phyloP scores from a whole-genome alignment of 306 rosid species.

The Abrus precatorius region DNA sequence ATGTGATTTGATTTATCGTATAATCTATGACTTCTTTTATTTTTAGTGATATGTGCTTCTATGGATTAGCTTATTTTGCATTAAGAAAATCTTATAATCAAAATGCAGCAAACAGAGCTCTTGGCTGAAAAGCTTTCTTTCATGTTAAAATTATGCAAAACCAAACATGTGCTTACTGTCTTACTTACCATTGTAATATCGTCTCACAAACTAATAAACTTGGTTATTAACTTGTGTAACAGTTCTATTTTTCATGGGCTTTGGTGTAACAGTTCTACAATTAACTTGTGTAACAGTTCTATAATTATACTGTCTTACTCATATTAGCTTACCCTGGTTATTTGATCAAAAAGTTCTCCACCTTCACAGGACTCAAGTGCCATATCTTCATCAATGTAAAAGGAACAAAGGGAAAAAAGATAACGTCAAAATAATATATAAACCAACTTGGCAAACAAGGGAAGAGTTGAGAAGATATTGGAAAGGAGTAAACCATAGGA shows the following conservation, averaged over 20 bases:
- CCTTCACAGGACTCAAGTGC: constrained; percentile 99
- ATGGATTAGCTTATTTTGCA: not conserved
- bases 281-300: constrained; percentile 47
- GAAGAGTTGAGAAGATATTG: constrained; percentile 17
- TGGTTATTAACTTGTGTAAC: not conserved
- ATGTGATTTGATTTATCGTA: not conserved
- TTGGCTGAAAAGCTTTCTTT: not conserved
- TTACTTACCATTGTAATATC: not conserved
- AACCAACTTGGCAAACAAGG: constrained; percentile 45
- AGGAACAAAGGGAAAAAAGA: constrained; percentile 43
- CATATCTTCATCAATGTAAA: constrained; percentile 75
- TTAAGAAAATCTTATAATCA: not conserved
- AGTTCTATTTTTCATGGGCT: not conserved
- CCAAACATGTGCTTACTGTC: not conserved
- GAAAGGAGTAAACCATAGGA: constrained; percentile 41
- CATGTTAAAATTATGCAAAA: not conserved
- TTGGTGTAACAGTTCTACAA: not conserved
- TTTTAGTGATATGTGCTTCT: not conserved
- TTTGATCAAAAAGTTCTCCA: constrained; percentile 99
- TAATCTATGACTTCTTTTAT: not conserved
- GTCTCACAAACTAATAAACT: not conserved
- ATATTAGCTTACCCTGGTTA: constrained; percentile 90
- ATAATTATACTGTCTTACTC: too few species aligned
- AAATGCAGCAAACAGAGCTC: not conserved
- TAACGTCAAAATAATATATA: constrained; percentile 47